Evolutionary conservation across 192 early-diverging fungal species (phyloP).

Genomic region (Podila epigama): DNA sequence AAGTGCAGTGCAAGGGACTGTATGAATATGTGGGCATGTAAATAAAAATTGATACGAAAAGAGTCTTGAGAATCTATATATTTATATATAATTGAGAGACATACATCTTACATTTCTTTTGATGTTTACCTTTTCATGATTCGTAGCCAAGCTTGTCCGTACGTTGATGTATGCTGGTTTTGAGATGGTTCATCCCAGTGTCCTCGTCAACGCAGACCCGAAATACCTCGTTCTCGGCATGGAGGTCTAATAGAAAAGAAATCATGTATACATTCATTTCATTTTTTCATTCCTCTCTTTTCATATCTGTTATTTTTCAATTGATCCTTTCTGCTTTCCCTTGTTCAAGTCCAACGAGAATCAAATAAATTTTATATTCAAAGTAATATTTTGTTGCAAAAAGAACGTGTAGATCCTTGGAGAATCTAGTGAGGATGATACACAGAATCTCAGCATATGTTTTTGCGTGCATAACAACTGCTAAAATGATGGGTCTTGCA

Average conservation of each 20-base stretch:
- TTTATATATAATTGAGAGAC: too few species aligned
- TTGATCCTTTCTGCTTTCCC: slow-evolving; percentile 16
- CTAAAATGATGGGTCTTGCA: too few species aligned
- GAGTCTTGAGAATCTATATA: too few species aligned
- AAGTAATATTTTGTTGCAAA: background rate
- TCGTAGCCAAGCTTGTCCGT: slow-evolving; percentile 57
- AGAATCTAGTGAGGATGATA: background rate
- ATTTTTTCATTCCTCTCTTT: background rate
- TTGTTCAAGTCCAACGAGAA: slow-evolving; percentile 2
- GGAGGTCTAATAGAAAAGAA: slow-evolving; percentile 15
- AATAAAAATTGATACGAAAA: too few species aligned
- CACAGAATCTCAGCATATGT: too few species aligned
- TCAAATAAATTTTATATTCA: background rate
- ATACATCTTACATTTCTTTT: too few species aligned
- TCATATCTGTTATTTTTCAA: background rate
- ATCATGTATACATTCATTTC: background rate
- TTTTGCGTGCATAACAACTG: too few species aligned
- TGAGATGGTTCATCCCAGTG: slow-evolving; percentile 60
- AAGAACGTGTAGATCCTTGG: background rate
- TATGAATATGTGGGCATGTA: too few species aligned
- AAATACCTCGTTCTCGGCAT: slow-evolving; percentile 47
- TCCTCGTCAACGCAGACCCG: slow-evolving; percentile 26
- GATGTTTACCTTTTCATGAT: background rate
- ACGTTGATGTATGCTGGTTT: slow-evolving; percentile 72
- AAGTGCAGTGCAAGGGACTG: background rate